These are phyloP conservation scores for Aspergillus unguis DNA, from an alignment of 2,329 filamentous ascomycete genomes.

Conservation along the genomic window DNA sequence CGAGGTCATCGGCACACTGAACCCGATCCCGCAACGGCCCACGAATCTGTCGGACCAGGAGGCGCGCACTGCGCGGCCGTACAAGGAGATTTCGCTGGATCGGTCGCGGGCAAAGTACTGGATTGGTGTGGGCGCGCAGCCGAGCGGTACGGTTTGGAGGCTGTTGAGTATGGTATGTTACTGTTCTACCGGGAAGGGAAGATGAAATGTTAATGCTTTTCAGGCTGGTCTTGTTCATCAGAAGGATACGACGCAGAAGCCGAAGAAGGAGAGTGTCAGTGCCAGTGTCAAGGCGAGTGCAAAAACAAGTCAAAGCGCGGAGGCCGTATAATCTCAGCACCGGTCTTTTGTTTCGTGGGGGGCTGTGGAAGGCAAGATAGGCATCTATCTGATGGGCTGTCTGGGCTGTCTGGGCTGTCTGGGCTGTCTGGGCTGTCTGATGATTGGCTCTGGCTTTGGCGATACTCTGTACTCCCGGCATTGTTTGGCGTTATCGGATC, in stretches of 20 bases:
- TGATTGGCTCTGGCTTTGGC: too few species aligned
- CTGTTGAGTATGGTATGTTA: slow-evolving; percentile 71
- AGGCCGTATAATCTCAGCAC: too few species aligned
- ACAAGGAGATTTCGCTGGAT: slow-evolving; percentile 92
- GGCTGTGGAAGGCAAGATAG: too few species aligned
- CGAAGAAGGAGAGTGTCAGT: background rate
- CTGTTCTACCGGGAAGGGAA: background rate
- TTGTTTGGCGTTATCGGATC: slow-evolving; percentile 20
- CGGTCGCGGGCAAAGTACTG: slow-evolving; percentile 81
- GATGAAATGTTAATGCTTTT: background rate
- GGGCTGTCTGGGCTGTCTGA: too few species aligned
- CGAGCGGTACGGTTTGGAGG: slow-evolving; percentile 84
- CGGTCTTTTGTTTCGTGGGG: too few species aligned
- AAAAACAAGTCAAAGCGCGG: too few species aligned
- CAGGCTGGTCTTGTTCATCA: slow-evolving; percentile 36
- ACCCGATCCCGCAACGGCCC: slow-evolving; percentile 56
- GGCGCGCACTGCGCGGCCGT: slow-evolving; percentile 58
- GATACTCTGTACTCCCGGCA: slow-evolving; percentile 18
- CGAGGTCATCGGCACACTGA: slow-evolving; percentile 77
- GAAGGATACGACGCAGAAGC: slow-evolving; percentile 21
- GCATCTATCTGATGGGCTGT: too few species aligned
- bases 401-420: too few species aligned
- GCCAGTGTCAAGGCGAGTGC: too few species aligned
- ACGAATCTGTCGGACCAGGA: slow-evolving; percentile 48
- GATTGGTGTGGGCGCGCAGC: slow-evolving; percentile 95